Evolutionary conservation across 1,284 basidiomycete genomes (phyloP).

Genomic region (Papiliotrema flavescens): DNA sequence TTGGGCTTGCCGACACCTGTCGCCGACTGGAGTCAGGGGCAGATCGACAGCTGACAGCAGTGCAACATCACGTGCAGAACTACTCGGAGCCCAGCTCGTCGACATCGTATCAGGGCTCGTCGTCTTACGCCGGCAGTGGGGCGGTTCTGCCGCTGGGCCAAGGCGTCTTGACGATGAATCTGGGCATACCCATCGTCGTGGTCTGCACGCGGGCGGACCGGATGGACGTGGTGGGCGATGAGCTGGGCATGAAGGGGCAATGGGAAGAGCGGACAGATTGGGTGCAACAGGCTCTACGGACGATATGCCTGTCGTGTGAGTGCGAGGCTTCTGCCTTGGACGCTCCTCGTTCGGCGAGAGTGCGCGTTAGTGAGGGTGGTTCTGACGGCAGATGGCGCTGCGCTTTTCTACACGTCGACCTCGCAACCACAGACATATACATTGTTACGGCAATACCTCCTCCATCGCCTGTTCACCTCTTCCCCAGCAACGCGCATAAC

Average conservation of each 20-base stretch:
- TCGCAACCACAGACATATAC: conserved; percentile 70
- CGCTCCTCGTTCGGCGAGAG: neutral
- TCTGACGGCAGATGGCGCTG: conserved; percentile 70
- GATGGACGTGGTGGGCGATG: conserved; percentile 73
- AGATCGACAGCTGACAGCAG: conserved; percentile 51
- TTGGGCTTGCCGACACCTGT: neutral
- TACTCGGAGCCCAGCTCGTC: conserved; percentile 68
- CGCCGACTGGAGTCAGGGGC: neutral
- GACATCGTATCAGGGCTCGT: conserved; percentile 47
- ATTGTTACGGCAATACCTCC: conserved; percentile 75
- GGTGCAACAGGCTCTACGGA: conserved; percentile 88
- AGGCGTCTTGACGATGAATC: conserved; percentile 75
- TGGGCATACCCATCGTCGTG: conserved; percentile 83
- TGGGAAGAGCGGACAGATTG: conserved; percentile 97
- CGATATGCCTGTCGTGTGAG: conserved; percentile 87
- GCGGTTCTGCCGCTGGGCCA: conserved; percentile 68
- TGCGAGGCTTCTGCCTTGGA: conserved; percentile 10
- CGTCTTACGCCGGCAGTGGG: conserved; percentile 3
- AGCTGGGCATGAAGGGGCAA: conserved; percentile 56
- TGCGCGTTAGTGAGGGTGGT: neutral
- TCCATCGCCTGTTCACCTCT: conserved; percentile 75
- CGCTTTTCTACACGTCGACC: conserved; percentile 84
- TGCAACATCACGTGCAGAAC: conserved; percentile 81
- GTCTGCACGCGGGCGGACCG: conserved; percentile 88
- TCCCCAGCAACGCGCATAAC: conserved; percentile 25